Conservation (phyloP, 73 alveolate species). For the Paraurostyla sp. region DNA sequence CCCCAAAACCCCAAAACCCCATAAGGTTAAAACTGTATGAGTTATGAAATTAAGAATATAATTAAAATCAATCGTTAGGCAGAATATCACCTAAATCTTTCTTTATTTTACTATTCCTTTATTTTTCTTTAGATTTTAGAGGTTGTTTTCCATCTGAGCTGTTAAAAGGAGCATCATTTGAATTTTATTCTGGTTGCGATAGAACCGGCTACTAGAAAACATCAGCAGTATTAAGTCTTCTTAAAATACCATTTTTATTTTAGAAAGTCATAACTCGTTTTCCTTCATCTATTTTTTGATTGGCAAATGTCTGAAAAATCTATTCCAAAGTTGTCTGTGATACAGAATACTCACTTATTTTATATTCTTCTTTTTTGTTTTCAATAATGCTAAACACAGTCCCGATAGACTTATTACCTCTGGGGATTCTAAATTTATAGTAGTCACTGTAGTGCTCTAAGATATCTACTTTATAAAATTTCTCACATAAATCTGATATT, state of each 20-base stretch:
- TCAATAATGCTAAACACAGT: slow-evolving; percentile 74
- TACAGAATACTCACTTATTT: slow-evolving; percentile 78
- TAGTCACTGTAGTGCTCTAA: slow-evolving; percentile 23
- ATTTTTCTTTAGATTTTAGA: too few relatives aligned
- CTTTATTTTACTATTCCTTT: too few relatives aligned
- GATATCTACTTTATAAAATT: not conserved
- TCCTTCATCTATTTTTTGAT: not conserved
- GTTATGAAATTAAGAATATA: too few relatives aligned
- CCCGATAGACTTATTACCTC: slow-evolving; percentile 77
- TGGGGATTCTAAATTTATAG: slow-evolving; percentile 5
- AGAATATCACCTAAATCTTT: too few relatives aligned
- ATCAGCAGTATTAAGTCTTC: too few relatives aligned
- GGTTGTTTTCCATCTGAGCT: too few relatives aligned
- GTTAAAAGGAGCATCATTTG: too few relatives aligned
- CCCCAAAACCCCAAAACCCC: too few relatives aligned
- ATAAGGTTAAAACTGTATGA: too few relatives aligned
- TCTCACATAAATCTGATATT: not conserved
- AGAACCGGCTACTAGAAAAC: too few relatives aligned
- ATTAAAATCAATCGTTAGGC: too few relatives aligned
- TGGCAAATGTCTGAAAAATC: slow-evolving; percentile 75
- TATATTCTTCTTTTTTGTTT: slow-evolving; percentile 52
- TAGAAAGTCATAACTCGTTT: not conserved
- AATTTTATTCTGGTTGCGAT: too few relatives aligned
- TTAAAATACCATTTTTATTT: not conserved
- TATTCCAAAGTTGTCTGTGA: slow-evolving; percentile 85